Conservation (phyloP, 2,329 filamentous ascomycete genomes). For the Penicillium capsulatum region DNA sequence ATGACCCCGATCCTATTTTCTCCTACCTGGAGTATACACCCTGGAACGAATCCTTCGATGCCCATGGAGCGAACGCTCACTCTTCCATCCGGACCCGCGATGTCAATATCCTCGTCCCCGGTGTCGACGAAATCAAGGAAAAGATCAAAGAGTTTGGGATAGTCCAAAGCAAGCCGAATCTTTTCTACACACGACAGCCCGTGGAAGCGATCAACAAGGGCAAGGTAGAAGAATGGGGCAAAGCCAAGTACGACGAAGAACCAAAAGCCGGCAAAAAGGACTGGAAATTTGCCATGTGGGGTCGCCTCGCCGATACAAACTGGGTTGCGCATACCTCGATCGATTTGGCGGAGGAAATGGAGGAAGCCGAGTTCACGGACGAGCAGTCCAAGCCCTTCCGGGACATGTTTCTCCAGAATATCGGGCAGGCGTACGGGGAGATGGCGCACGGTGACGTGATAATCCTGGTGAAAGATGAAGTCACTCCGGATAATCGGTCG, state of each 20-base stretch:
- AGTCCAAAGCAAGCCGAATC: not conserved
- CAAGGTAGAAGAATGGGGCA: not conserved
- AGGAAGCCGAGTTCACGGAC: not conserved
- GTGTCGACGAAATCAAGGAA: not conserved
- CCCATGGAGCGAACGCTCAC: not conserved
- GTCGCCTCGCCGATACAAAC: not conserved
- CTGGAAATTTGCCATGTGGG: not conserved
- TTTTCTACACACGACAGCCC: not conserved
- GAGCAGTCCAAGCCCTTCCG: not conserved
- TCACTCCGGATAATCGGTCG: not conserved
- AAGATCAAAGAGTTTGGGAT: not conserved
- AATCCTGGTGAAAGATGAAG: not conserved
- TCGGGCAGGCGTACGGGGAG: not conserved
- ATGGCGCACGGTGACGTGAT: not conserved
- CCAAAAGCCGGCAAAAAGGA: not conserved
- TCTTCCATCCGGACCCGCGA: not conserved
- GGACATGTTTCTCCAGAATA: not conserved
- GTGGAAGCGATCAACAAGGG: not conserved
- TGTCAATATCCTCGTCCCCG: not conserved
- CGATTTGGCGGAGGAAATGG: not conserved
- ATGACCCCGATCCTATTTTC: no score
- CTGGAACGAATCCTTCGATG: not conserved
- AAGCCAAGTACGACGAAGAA: not conserved
- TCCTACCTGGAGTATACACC: not conserved
- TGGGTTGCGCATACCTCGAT: not conserved